Percentiles rank a stretch among this genome's conserved stretches.
phyloP scores from a whole-genome alignment of 2,329 filamentous ascomycete species.

The Penicillium fuscoglaucum region DNA sequence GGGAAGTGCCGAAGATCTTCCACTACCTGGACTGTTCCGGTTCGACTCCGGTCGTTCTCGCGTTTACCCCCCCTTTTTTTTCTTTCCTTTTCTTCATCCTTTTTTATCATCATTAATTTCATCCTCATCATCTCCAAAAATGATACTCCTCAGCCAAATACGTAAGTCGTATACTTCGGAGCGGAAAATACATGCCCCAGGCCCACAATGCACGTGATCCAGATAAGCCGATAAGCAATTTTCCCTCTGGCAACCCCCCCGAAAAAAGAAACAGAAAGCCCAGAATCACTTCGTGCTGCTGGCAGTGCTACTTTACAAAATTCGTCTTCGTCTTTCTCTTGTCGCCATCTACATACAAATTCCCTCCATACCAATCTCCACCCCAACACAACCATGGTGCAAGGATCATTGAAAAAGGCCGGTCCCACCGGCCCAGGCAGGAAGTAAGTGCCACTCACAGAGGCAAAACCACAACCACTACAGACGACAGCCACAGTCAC shows the following conservation, averaged over 20 bases:
- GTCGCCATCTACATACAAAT: background rate
- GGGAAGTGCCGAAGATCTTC: slow-evolving; percentile 4
- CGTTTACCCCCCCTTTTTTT: too few relatives aligned
- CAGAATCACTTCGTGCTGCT: slow-evolving; percentile 19
- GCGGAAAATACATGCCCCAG: background rate
- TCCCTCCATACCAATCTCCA: background rate
- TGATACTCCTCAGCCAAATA: background rate
- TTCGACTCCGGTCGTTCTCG: background rate
- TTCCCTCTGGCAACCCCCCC: slow-evolving; percentile 12
- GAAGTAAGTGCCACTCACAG: slow-evolving; percentile 25
- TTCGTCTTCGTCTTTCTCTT: background rate
- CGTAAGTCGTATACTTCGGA: slow-evolving; percentile 4
- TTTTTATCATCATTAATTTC: too few relatives aligned
- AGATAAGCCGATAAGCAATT: slow-evolving; percentile 15
- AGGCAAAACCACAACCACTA: background rate
- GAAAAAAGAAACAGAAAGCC: slow-evolving; percentile 4
- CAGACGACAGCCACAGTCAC: background rate
- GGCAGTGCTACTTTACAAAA: slow-evolving; percentile 16
- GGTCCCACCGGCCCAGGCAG: slow-evolving; percentile 38
- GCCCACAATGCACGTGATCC: background rate
- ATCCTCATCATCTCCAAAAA: background rate
- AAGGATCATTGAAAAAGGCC: slow-evolving; percentile 51
- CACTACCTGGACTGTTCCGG: background rate
- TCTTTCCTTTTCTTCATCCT: too few relatives aligned
- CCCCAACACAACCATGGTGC: slow-evolving; percentile 42